These are phyloP conservation scores for Trichoderma cornu-damae DNA, from an alignment of 2,329 filamentous ascomycete species.

Conservation along the genomic window DNA sequence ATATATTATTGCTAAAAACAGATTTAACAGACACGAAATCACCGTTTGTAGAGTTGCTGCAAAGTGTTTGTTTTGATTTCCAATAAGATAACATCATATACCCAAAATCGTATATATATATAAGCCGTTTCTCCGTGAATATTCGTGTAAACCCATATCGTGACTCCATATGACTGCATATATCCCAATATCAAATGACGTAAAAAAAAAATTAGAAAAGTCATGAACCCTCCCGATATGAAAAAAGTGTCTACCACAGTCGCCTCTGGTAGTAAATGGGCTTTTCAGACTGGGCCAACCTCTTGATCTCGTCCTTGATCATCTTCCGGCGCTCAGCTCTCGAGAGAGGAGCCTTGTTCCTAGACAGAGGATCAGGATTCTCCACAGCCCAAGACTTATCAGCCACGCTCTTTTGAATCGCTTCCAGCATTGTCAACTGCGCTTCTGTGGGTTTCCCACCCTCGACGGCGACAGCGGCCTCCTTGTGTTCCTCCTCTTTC, in stretches of 20 bases:
- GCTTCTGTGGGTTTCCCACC: conserved; percentile 22
- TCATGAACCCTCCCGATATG: no score
- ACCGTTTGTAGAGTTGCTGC: no score
- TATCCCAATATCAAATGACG: background rate
- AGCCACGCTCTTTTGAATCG: conserved; percentile 30
- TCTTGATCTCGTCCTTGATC: conserved; percentile 55
- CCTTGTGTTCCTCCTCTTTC: conserved; percentile 18
- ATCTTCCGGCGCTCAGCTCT: conserved; percentile 49
- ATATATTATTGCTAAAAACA: no score
- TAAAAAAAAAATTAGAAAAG: background rate
- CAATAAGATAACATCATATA: background rate
- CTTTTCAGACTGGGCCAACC: conserved; percentile 41
- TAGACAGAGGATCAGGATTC: conserved; percentile 35
- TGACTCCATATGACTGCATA: background rate
- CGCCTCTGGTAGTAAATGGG: conserved; percentile 51
- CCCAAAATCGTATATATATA: background rate
- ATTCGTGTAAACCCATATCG: background rate
- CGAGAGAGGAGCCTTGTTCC: conserved; percentile 45
- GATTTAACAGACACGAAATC: no score
- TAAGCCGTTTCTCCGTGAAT: background rate
- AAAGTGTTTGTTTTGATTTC: background rate
- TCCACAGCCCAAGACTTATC: conserved; percentile 33
- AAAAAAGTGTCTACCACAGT: conserved; percentile 38
- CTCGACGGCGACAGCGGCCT: background rate
- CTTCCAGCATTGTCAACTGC: conserved; percentile 32